Evolutionary conservation across 2,329 filamentous ascomycete species (phyloP).

Genomic region (Ascochyta lentis): DNA sequence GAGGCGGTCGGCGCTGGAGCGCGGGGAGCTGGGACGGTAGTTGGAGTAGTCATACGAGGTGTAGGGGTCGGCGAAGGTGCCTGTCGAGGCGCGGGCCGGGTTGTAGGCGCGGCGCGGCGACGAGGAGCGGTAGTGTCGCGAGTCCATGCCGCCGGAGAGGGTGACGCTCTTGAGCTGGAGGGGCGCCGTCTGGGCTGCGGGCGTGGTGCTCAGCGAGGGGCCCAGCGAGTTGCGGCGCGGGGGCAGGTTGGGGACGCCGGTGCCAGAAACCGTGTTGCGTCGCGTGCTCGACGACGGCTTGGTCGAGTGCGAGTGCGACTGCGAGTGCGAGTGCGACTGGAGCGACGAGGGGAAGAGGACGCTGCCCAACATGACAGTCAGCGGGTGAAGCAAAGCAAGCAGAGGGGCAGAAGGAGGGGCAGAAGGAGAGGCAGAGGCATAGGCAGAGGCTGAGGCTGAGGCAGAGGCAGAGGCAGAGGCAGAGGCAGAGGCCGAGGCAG

Average conservation of each 20-base stretch:
- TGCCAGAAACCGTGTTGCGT: constrained; percentile 29
- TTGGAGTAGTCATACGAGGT: constrained; percentile 28
- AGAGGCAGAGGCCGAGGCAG: constrained; percentile 10
- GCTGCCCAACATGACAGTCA: constrained; percentile 46
- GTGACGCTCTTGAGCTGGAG: constrained; percentile 33
- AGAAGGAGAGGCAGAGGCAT: constrained; percentile 16
- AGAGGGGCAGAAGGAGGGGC: constrained; percentile 8
- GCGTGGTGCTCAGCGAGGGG: constrained; percentile 22
- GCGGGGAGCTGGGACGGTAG: constrained; percentile 40
- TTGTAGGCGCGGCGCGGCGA: constrained; percentile 45
- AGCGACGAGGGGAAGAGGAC: constrained; percentile 35
- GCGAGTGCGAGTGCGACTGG: background rate
- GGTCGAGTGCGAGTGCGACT: constrained; percentile 4
- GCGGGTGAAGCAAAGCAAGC: constrained; percentile 18
- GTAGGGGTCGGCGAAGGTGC: constrained; percentile 46
- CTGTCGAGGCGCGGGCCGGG: constrained; percentile 47
- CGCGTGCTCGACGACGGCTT: constrained; percentile 21
- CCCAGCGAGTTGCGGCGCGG: constrained; percentile 35
- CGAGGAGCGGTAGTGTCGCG: constrained; percentile 43
- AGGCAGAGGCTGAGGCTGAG: constrained; percentile 2
- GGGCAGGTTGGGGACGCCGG: constrained; percentile 30
- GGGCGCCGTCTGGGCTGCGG: constrained; percentile 29
- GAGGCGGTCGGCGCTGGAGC: constrained; percentile 44
- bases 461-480: constrained; percentile 11
- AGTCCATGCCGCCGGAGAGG: constrained; percentile 39